A percentile compares a stretch with the other conserved stretches of the same genome.
Conservation (phyloP, 225 moss, liverwort and hornwort species). For the Physcomitrium patens region DNA sequence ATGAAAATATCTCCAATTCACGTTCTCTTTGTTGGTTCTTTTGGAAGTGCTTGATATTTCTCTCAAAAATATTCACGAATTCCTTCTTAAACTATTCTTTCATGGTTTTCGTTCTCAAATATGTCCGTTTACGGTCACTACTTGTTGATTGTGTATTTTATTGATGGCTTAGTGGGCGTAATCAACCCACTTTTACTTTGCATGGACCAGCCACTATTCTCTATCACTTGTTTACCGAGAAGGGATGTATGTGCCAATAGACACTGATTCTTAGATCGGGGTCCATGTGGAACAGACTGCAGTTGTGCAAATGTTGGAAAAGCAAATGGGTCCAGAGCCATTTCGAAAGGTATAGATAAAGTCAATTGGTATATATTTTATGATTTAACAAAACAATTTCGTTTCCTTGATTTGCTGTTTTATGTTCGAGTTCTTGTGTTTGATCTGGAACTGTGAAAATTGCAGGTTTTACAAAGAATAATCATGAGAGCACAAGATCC, state of each 20-base stretch:
- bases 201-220: conserved; percentile 2
- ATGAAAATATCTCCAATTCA: conserved; percentile 14
- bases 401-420: not conserved
- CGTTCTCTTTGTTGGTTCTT: conserved; percentile 5
- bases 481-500: conserved; percentile 90
- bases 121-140: not conserved
- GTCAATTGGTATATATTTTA: conserved; percentile 6
- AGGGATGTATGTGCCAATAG: conserved; percentile 14
- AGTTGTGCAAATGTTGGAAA: conserved; percentile 99
- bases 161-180: conserved; percentile 15
- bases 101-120: not conserved
- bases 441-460: conserved; percentile 30
- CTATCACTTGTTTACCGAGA: conserved; percentile 23
- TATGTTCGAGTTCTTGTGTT: conserved; percentile 17
- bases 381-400: not conserved
- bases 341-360: conserved; percentile 77
- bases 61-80: not conserved
- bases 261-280: conserved; percentile 35
- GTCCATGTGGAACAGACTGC: conserved; percentile 71
- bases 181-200: conserved; percentile 17
- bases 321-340: conserved; percentile 99
- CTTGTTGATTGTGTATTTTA: not conserved
- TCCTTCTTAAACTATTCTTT: not conserved
- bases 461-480: conserved; percentile 94
- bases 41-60: not conserved